Evolutionary conservation across 805 yeast species (phyloP), one percentile per base, ranked within the genome.

Genomic region (Blastobotrys americana): DNA sequence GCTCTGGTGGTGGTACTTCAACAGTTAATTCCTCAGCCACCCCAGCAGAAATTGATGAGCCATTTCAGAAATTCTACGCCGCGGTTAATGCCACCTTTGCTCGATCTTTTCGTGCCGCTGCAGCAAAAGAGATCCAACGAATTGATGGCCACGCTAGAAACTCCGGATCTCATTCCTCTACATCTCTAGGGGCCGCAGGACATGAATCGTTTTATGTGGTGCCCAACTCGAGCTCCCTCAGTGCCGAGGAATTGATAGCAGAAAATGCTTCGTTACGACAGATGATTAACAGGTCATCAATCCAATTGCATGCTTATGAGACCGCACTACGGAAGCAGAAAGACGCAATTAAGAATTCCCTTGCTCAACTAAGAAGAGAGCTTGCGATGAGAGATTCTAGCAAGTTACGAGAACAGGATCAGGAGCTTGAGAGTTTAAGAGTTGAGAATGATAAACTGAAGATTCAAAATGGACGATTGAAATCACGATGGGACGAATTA

Each of bases 401-500:
- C 19, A 60, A 56, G 38, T 56, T 51, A 19, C 55, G 52, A 34
- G 71, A 69, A 22, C 63, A 58, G 42, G 72, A 69, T 17, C 31
- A 46, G 4, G 67, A 61, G 42, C 44, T 70, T n/a, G 72, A 69
- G 18, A 50, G 55, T 6, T 44, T 70, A 13, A 45, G 55, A 25
- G 64, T 63, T 41, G 76, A 71, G 38, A 71, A 69, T 48, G 64
- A 60, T 38, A 72, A 72, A 39, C 60, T 78, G 44, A 74, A 73
- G 41, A 67, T 67, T 38, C 79, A 80, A 52, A 71, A 69, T 3
- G 66, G 67, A 2, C 72, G 73, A 45, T 59, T 80, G 43, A 77
- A 75, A 48, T 75, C 75, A 47, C 61, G 84, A 31, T 82, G 87
- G 87, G 78, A 80, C 53, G 76, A 72, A 18, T 60, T 81, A 22